Percentiles rank a stretch among this genome's conserved stretches.
phyloP scores from a whole-genome alignment of 352 stramenopile genomes.

The Phytophthora crassamura region DNA sequence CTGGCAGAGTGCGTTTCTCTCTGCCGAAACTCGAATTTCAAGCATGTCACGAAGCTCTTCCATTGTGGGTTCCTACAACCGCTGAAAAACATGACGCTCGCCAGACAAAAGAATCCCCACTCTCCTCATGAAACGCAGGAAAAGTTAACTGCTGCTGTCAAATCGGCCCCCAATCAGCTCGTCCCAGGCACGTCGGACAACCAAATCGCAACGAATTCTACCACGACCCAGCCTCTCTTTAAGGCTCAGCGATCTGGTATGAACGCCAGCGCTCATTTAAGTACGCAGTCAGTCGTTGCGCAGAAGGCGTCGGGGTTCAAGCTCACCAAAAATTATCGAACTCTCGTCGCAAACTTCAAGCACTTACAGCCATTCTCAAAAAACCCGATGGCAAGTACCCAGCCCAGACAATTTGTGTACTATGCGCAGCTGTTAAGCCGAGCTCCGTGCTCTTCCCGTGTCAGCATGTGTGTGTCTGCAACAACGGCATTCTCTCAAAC shows the following conservation, averaged over 20 bases:
- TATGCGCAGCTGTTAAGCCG: conserved; percentile 38
- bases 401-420: conserved; percentile 37
- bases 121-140: too few relatives aligned
- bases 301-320: background rate
- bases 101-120: too few relatives aligned
- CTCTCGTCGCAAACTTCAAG: conserved; percentile 50
- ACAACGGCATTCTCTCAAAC: conserved; percentile 46
- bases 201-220: too few relatives aligned
- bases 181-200: too few relatives aligned
- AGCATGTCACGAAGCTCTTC: too few relatives aligned
- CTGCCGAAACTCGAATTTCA: too few relatives aligned
- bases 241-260: background rate
- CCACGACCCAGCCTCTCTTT: too few relatives aligned
- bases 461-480: conserved; percentile 63
- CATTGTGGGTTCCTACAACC: too few relatives aligned
- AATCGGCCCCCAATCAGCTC: too few relatives aligned
- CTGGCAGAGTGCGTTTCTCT: too few relatives aligned
- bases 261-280: background rate
- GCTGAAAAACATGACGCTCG: too few relatives aligned
- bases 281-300: background rate
- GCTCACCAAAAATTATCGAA: conserved; percentile 53
- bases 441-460: conserved; percentile 26
- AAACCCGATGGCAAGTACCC: conserved; percentile 46
- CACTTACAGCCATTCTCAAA: conserved; percentile 50
- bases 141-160: too few relatives aligned